Evolutionary conservation across 2,329 filamentous ascomycete species (phyloP).

Genomic region (Paecilomyces dactylethromorphus): DNA sequence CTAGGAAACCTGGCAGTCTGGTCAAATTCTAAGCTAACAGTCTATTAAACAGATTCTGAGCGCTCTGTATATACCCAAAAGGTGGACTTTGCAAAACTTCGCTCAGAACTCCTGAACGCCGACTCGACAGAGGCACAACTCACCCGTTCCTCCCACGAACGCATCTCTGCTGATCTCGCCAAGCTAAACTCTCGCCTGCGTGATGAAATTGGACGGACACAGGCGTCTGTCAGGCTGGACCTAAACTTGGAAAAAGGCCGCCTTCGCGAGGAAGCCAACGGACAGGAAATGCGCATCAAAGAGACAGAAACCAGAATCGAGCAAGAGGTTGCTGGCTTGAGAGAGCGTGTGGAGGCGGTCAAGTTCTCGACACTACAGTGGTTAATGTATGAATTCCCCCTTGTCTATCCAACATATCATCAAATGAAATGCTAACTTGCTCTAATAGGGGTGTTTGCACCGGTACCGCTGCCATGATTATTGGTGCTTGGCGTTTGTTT

Average conservation of each 20-base stretch:
- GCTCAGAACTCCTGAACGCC: constrained; percentile 84
- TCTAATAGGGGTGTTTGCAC: constrained; percentile 49
- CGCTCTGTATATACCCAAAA: constrained; percentile 66
- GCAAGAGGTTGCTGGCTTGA: constrained; percentile 84
- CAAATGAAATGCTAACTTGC: constrained; percentile 6
- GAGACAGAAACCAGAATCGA: constrained; percentile 98
- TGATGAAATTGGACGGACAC: constrained; percentile 90
- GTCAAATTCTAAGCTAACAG: neutral
- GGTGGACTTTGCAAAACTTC: constrained; percentile 95
- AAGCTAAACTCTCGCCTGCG: constrained; percentile 84
- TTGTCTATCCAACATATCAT: neutral
- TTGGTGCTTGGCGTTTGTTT: constrained; percentile 55
- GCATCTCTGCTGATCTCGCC: constrained; percentile 86
- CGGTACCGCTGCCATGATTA: constrained; percentile 53
- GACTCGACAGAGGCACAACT: constrained; percentile 87
- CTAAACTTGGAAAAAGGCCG: constrained; percentile 94
- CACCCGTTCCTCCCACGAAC: constrained; percentile 83
- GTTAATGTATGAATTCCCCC: constrained; percentile 72
- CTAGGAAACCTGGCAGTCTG: neutral
- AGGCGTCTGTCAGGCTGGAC: constrained; percentile 86
- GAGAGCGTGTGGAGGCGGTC: constrained; percentile 90
- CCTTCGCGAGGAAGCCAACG: constrained; percentile 91
- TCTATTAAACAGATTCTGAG: constrained; percentile 35
- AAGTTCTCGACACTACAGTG: constrained; percentile 98
- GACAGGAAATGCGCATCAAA: constrained; percentile 96